Percentiles rank a stretch among this genome's conserved stretches.
phyloP scores from a whole-genome alignment of 2,329 filamentous ascomycete genomes.

The Penicillium sp. region DNA sequence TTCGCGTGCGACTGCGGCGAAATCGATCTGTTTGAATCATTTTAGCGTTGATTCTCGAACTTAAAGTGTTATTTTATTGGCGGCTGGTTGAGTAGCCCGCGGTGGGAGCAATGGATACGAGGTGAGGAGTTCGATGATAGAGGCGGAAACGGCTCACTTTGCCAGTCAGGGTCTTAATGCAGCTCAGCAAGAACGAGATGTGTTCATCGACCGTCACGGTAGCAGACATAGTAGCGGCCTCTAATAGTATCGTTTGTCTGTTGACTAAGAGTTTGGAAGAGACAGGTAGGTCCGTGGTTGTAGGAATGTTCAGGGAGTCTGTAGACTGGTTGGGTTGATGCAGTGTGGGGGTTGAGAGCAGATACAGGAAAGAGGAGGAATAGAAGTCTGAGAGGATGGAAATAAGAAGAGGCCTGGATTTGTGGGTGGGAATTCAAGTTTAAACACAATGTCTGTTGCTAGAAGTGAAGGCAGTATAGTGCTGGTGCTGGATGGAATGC shows the following conservation, averaged over 20 bases:
- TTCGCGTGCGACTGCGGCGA: slow-evolving; percentile 66
- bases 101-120: not conserved
- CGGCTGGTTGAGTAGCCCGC: not conserved
- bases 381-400: not conserved
- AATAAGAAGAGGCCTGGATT: not conserved
- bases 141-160: slow-evolving; percentile 52
- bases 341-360: not conserved
- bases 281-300: not conserved
- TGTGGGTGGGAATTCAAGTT: not conserved
- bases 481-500: not conserved
- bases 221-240: slow-evolving; percentile 47
- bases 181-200: slow-evolving; percentile 69
- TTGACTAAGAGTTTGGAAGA: not conserved
- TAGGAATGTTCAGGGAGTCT: not conserved
- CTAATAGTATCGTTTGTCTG: not conserved
- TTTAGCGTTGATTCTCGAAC: not conserved
- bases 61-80: not conserved
- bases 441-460: not conserved
- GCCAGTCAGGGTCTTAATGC: slow-evolving; percentile 66
- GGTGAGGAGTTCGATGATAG: not conserved
- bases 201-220: slow-evolving; percentile 58
- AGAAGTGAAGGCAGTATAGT: not conserved
- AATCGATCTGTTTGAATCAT: slow-evolving; percentile 61
- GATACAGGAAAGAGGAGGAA: not conserved
- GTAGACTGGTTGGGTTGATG: not conserved